A percentile compares a stretch with the other conserved stretches of the same genome.
Evolutionary conservation across 2,329 filamentous ascomycete genomes (phyloP).

Genomic region (Aspergillus latus): DNA sequence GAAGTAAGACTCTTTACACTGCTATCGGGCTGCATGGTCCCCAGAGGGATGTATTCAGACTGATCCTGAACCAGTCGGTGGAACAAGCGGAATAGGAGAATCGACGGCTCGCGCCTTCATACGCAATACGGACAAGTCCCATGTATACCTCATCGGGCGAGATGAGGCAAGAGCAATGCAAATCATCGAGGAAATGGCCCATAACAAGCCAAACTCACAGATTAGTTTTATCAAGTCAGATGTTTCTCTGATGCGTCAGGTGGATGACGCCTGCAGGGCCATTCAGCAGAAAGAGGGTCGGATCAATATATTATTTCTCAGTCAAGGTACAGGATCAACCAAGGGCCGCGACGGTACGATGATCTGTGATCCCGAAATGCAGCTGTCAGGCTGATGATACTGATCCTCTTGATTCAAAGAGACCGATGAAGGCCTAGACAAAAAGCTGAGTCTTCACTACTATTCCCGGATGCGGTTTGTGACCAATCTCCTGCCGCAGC

Average conservation of each 20-base stretch:
- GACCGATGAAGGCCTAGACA: constrained; percentile 36
- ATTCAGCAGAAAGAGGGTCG: constrained; percentile 39
- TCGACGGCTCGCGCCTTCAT: constrained; percentile 13
- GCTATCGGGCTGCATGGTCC: too few species aligned
- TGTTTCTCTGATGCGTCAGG: constrained; percentile 52
- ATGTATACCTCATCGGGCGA: constrained; percentile 55
- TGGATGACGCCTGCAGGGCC: constrained; percentile 51
- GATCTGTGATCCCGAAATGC: constrained; percentile 19
- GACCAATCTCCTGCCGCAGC: constrained; percentile 31
- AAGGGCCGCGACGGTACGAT: not conserved
- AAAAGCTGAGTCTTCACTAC: constrained; percentile 30
- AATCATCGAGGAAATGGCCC: constrained; percentile 46
- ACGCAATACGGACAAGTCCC: constrained; percentile 44
- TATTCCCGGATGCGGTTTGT: constrained; percentile 39
- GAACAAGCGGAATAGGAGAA: constrained; percentile 18
- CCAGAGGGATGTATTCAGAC: not conserved
- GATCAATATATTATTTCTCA: not conserved
- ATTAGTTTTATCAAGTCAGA: constrained; percentile 53
- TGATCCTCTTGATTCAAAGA: constrained; percentile 28
- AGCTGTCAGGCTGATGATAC: constrained; percentile 7
- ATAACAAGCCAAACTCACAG: constrained; percentile 46
- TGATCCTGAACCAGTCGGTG: constrained; percentile 13
- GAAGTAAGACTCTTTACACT: too few species aligned
- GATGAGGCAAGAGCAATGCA: constrained; percentile 35
- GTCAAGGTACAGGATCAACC: not conserved